Base-by-base conservation (phyloP, 2,329 filamentous ascomycete species). In the Stromatinia cepivora region DNA sequence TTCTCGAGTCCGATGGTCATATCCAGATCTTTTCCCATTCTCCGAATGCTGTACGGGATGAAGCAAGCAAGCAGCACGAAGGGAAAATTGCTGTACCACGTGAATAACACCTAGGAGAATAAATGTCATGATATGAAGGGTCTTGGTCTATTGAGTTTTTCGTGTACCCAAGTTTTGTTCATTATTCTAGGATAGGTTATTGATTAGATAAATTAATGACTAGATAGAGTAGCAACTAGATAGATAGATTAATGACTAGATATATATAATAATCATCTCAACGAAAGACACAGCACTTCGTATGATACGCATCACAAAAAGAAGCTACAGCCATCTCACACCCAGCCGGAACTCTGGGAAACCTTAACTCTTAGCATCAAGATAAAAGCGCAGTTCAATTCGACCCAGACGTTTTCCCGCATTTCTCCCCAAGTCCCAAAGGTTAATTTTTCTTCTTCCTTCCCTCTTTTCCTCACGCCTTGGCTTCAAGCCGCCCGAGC, bases 1-100 rank as follows among this genome's bases (percentile, higher is more conserved):
- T 65, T 56, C 62, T 65, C 62, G 62, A 65, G 62, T 64, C 61
- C 61, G 61, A 39, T 64, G 48, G 31, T 54, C 48, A 62, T 62
- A 28, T 31, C 45, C 45, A 50, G 45, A 48, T 62, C 36, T 64
- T 52, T 53, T 28, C 31, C 20, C 48, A 15, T 65, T 65, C 48
- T 54, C 62, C 62, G 62, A 62, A 36, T 50, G 59, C 59, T 62
- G 59, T 36, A 50, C 28, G 36, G 59, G 59, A 62, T 50, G 13
- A 63, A 63, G 45, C 59, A 50, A 65, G 62, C 50, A 53, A 17
- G 62, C 17, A 39, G 48, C 50, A 54, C 62, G 9, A 54, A 52
- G 36, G 62, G 46, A 65, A 15, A 65, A 54, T 42, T 28, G n/a
- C 10, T 17, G 62, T 54, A 56, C 62, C 13, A 54, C 48, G 34